Conservation (phyloP, 306 rosid genomes). For the Vigna radiata region DNA sequence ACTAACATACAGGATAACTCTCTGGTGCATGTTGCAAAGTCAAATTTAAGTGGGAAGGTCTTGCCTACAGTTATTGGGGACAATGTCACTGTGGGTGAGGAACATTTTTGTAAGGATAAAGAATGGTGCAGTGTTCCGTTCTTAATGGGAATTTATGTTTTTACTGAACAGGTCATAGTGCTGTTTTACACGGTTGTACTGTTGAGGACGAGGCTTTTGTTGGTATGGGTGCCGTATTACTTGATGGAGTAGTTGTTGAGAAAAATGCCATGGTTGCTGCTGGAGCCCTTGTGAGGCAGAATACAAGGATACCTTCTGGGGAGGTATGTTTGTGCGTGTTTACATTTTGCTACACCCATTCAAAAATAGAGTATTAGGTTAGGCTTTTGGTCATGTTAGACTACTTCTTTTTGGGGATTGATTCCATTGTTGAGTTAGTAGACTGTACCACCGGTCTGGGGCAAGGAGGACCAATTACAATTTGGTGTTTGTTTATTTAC, state of each 20-base stretch:
- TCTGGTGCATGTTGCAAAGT: slow-evolving; percentile 91
- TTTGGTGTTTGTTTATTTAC: neutral
- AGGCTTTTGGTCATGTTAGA: slow-evolving; percentile 14
- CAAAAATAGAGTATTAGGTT: neutral
- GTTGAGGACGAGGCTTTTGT: slow-evolving; percentile 96
- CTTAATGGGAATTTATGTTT: slow-evolving; percentile 18
- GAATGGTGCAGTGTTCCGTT: slow-evolving; percentile 13
- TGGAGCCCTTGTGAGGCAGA: slow-evolving; percentile 92
- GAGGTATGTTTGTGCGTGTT: slow-evolving; percentile 64
- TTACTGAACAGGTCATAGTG: slow-evolving; percentile 76
- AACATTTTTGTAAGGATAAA: slow-evolving; percentile 16
- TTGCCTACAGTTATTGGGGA: slow-evolving; percentile 86
- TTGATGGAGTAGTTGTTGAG: slow-evolving; percentile 90
- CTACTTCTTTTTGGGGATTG: neutral
- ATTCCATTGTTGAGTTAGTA: slow-evolving; percentile 12
- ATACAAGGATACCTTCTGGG: slow-evolving; percentile 82
- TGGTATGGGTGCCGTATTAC: slow-evolving; percentile 89
- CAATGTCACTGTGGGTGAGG: slow-evolving; percentile 93
- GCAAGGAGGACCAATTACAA: slow-evolving; percentile 2
- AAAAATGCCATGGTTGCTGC: slow-evolving; percentile 94
- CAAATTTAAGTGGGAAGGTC: slow-evolving; percentile 88
- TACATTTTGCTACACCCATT: slow-evolving; percentile 17
- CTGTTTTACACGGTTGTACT: slow-evolving; percentile 90
- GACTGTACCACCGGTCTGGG: neutral
- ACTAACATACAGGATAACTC: slow-evolving; percentile 97